Base-by-base conservation (phyloP, 2,329 filamentous ascomycete species). In the Leptographium galeiforme region DNA sequence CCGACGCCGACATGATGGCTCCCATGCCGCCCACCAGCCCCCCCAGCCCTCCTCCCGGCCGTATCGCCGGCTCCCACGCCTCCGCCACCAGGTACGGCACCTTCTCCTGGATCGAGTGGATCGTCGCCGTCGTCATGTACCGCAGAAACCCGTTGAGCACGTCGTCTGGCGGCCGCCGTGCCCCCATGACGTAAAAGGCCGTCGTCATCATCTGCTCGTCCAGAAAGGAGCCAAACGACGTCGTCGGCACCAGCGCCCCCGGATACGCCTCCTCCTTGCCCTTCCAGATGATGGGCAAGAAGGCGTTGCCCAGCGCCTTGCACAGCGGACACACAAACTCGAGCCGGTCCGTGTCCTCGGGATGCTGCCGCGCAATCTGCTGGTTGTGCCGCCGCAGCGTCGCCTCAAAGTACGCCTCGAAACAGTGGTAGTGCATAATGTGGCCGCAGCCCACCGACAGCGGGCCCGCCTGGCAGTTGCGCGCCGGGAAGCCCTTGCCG, bases 401-500 rank as follows among this genome's bases (percentile, higher is more conserved):
- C 5, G 91, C 89, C 47, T 87, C 81, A 59, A 88, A 85, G 63
- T 97, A 98, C 43, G 86, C 80, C 62, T 96, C 89, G 64, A 98
- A 98, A 69, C 93, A 98, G 60, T 80, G 82, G 66, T 87, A 97
- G 67, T 98, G 93, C 93, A 98, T 98, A 63, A 98, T 94, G 66
- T 98, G 93, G 3, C 93, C 93, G 67, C 93, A 98, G 11, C 91
- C 89, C 39, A 87, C 87, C 12, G 90, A 87, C 2, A 97, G 85
- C 0, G 91, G 87, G 0, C 90, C 93, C 18, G 79, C 74, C 33
- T 77, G 75, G 38, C 81, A 81, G 43, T 81, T 75, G 11, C 77
- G 73, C 8, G 82, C 75, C 3, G 88, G 85, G 63, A 95, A 98
- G 0, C 93, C 93, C 67, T 90, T 94, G 36, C 91, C 90, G 48